A percentile compares a stretch with the other conserved stretches of the same genome.
phyloP scores from a whole-genome alignment of 169 alveolate genomes.

The Theileria parva region DNA sequence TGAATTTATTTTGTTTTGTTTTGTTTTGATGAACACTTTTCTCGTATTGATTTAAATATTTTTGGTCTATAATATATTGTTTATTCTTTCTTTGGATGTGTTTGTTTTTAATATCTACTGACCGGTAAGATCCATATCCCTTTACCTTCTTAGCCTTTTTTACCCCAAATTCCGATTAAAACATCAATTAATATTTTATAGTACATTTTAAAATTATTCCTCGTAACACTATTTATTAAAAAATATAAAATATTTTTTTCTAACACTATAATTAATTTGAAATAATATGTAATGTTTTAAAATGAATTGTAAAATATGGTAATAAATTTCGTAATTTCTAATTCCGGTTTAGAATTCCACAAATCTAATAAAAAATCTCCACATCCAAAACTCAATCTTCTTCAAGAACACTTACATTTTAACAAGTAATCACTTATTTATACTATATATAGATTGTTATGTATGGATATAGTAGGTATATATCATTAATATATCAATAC shows the following conservation, averaged over 20 bases:
- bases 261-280: neutral
- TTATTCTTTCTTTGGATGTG: slow-evolving; percentile 51
- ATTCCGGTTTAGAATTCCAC: slow-evolving; percentile 48
- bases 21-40: slow-evolving; percentile 23
- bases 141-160: slow-evolving; percentile 23
- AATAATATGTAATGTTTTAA: neutral
- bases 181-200: neutral
- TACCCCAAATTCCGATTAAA: neutral
- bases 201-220: neutral
- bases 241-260: neutral
- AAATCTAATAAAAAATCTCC: neutral
- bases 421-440: neutral
- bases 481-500: neutral
- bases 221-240: neutral
- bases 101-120: slow-evolving; percentile 51
- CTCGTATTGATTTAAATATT: slow-evolving; percentile 38
- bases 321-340: slow-evolving; percentile 53
- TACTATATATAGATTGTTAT: neutral
- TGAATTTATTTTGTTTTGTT: slow-evolving; percentile 2
- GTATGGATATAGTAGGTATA: neutral
- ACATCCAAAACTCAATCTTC: neutral
- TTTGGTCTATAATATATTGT: slow-evolving; percentile 60
- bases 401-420: slow-evolving; percentile 12
- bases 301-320: slow-evolving; percentile 4
- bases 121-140: slow-evolving; percentile 63